Percentiles rank a stretch among this genome's conserved stretches.
These are phyloP conservation scores for Pythium apleroticum DNA, from an alignment of 352 stramenopile species.

Conservation along the genomic window DNA sequence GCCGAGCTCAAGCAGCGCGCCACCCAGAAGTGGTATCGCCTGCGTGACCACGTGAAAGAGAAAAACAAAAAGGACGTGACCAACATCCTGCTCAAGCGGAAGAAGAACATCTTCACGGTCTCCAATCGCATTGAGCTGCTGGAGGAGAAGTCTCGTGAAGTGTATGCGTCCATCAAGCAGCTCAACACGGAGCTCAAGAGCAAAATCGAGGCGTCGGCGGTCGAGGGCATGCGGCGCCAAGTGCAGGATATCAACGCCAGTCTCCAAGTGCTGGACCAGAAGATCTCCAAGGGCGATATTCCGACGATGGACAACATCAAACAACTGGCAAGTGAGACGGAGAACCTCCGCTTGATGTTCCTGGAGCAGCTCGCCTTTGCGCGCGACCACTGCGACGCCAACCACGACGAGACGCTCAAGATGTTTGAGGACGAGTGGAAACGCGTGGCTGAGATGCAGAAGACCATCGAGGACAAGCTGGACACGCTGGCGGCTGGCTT, in stretches of 20 bases:
- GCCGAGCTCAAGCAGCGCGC: conserved; percentile 60
- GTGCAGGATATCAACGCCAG: conserved; percentile 52
- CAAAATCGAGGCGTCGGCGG: conserved; percentile 43
- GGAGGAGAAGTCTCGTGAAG: conserved; percentile 66
- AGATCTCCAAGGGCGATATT: conserved; percentile 34
- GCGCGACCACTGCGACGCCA: conserved; percentile 31
- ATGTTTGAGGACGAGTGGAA: conserved; percentile 35
- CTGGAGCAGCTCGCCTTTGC: conserved; percentile 38
- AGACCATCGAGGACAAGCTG: conserved; percentile 26
- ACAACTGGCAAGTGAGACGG: conserved; percentile 43
- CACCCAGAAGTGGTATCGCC: conserved; percentile 68
- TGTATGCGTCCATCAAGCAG: conserved; percentile 67
- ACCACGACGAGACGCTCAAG: conserved; percentile 32
- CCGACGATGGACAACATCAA: conserved; percentile 46
- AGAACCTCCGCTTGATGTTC: conserved; percentile 32
- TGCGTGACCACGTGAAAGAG: conserved; percentile 73
- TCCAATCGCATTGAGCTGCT: conserved; percentile 71
- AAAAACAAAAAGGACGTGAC: conserved; percentile 76
- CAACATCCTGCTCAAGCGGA: conserved; percentile 75
- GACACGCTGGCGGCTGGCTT: conserved; percentile 34
- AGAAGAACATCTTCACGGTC: conserved; percentile 81
- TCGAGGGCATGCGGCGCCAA: conserved; percentile 52
- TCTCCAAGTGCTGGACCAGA: conserved; percentile 48
- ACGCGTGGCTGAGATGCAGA: conserved; percentile 18
- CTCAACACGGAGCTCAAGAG: conserved; percentile 53